Evolutionary conservation across 2,329 filamentous ascomycete species (phyloP), one percentile per base, ranked within the genome.

Genomic region (Zalaria obscura): DNA sequence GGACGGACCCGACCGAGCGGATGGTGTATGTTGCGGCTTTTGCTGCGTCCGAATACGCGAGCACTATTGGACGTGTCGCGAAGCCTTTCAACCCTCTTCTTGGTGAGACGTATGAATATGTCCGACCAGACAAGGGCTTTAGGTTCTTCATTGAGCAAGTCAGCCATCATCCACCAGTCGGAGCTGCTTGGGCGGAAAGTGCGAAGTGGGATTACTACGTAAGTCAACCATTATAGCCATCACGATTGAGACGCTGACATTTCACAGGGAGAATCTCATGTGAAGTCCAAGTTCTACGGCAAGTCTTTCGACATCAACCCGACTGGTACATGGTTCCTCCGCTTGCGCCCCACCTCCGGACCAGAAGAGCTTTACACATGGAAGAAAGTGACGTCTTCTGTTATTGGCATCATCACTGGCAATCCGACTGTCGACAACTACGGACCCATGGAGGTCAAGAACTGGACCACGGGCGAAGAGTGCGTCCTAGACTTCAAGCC

Each of bases 61-160:
- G 88, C 1, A 96, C 89, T 0, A 94, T 95, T 51, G 89, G 86
- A 1, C 87, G 91, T 58, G 88, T 98, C 10, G 91, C 91, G 11
- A 98, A 98, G 59, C 91, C 91, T 0, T 98, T 98, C 70, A 98
- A 98, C 56, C 91, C 91, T 9, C 75, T 98, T 4, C 70, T 98
- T 0, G 91, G 89, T 38, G 91, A 98, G 62, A 98, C 91, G 0
- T 98, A 93, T 52, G 91, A 98, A 60, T 96, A 98, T 55, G 88
- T 82, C 31, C 73, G 91, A 43, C 89, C 91, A 0, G 91, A 98
- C 65, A 94, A 95, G 61, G 88, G 89, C 45, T 98, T 94, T 66
- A 85, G 91, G 49, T 96, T 96, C 72, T 93, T 96, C 65, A 86
- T 94, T 46, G 91, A 98, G 62, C 91, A 98, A 67, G 89, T 98